These are phyloP conservation scores for Coriaria nepalensis DNA, from an alignment of 306 rosid species.

Conservation along the genomic window DNA sequence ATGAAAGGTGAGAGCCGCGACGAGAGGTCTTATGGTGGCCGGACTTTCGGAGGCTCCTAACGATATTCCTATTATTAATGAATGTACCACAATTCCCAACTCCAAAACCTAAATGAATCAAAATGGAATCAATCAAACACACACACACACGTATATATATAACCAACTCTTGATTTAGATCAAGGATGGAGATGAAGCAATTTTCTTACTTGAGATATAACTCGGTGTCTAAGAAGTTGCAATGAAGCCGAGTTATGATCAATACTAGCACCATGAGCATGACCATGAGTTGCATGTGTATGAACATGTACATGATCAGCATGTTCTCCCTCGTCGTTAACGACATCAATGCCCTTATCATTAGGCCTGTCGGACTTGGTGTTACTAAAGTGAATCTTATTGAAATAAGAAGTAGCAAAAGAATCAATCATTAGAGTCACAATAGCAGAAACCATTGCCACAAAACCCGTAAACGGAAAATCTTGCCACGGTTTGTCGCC, in stretches of 20 bases:
- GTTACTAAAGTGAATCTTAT: constrained; percentile 7
- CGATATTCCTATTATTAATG: constrained; percentile 64
- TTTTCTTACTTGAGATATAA: constrained; percentile 46
- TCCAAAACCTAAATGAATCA: constrained; percentile 41
- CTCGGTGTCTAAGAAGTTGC: constrained; percentile 53
- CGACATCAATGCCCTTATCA: constrained; percentile 15
- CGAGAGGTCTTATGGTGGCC: constrained; percentile 40
- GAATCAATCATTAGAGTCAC: constrained; percentile 68
- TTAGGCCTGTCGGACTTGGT: not conserved
- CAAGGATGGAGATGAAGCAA: too few species aligned
- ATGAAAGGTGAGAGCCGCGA: constrained; percentile 68
- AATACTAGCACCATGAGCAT: constrained; percentile 35
- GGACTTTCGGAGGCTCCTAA: constrained; percentile 69
- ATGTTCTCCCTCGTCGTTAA: constrained; percentile 6
- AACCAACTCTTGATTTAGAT: too few species aligned
- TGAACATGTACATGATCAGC: constrained; percentile 41
- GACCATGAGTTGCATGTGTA: constrained; percentile 61
- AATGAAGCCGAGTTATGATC: constrained; percentile 3
- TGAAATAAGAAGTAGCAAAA: constrained; percentile 49
- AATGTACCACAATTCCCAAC: constrained; percentile 71
- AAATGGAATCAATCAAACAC: not conserved
- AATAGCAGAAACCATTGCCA: constrained; percentile 69
- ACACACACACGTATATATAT: not conserved
- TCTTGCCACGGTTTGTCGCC: constrained; percentile 39
- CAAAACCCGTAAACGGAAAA: constrained; percentile 73